These are phyloP conservation scores for Russula lepida DNA, from an alignment of 768 basidiomycete species.

Conservation along the genomic window DNA sequence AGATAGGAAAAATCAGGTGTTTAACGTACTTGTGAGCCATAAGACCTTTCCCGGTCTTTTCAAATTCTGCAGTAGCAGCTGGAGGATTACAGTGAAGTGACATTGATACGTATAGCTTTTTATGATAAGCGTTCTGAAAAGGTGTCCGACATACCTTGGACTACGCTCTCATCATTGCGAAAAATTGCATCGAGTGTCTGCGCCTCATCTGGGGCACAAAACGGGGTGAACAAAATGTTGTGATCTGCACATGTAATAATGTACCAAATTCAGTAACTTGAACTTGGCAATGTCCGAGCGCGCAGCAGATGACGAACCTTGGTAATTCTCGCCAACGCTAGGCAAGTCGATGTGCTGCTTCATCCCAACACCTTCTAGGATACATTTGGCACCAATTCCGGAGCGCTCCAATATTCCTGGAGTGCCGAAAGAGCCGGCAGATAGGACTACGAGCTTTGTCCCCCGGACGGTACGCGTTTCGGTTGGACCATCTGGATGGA, in stretches of 20 bases:
- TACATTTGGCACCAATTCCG: conserved; percentile 31
- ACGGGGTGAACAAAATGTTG: conserved; percentile 15
- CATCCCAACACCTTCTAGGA: conserved; percentile 28
- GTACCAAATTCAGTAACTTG: not conserved
- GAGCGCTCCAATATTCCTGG: conserved; percentile 49
- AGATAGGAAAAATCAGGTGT: not conserved
- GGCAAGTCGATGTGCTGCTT: conserved; percentile 30
- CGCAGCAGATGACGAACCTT: conserved; percentile 24
- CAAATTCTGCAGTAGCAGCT: conserved; percentile 32
- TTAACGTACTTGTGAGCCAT: conserved; percentile 48
- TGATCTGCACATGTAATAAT: conserved; percentile 9
- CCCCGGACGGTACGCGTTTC: conserved; percentile 24
- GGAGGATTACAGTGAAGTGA: too few species aligned
- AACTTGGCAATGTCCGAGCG: not conserved
- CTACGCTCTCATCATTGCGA: conserved; percentile 11
- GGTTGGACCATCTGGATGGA: conserved; percentile 20
- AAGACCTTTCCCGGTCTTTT: conserved; percentile 35
- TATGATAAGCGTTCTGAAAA: not conserved
- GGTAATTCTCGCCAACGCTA: conserved; percentile 38
- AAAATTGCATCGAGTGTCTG: conserved; percentile 22
- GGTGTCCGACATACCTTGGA: conserved; percentile 17
- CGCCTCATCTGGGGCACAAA: conserved; percentile 14
- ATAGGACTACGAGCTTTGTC: conserved; percentile 31
- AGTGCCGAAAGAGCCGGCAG: conserved; percentile 36
- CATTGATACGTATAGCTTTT: too few species aligned